These are phyloP conservation scores for Pistacia atlantica DNA, from an alignment of 345 rosid genomes.

Conservation along the genomic window DNA sequence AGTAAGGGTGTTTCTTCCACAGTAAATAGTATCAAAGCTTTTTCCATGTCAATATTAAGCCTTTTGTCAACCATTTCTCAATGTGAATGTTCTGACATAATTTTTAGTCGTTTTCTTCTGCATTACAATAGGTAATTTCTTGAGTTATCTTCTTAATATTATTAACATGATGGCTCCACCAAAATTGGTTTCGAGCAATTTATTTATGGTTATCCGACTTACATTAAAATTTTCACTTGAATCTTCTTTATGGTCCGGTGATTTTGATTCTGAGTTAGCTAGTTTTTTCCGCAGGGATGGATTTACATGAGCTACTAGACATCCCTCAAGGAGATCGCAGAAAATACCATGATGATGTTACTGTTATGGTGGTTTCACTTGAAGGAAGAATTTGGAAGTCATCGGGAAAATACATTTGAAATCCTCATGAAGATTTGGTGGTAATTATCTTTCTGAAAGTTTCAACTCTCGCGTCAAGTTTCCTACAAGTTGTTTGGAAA, in stretches of 20 bases:
- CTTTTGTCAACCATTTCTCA: not conserved
- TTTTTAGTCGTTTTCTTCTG: not conserved
- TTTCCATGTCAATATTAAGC: not conserved
- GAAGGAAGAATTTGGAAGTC: conserved; percentile 99
- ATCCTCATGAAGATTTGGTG: not conserved
- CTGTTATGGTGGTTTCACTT: conserved; percentile 92
- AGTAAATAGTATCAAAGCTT: not conserved
- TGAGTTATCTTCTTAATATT: not conserved
- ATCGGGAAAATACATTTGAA: conserved; percentile 86
- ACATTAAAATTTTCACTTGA: conserved; percentile 12
- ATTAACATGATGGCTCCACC: not conserved
- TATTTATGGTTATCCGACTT: not conserved
- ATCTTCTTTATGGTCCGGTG: not conserved
- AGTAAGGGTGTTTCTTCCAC: not conserved
- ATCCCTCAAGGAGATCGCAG: conserved; percentile 97
- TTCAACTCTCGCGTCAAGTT: conserved; percentile 2
- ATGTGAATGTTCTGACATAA: not conserved
- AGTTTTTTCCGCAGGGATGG: conserved; percentile 65
- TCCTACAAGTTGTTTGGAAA: conserved; percentile 18
- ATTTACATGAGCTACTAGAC: conserved; percentile 85
- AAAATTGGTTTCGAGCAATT: not conserved
- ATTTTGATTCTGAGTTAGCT: not conserved
- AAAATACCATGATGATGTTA: conserved; percentile 95
- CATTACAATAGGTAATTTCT: not conserved
- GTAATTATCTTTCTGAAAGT: conserved; percentile 12